A percentile compares a stretch with the other conserved stretches of the same genome.
These are phyloP conservation scores for Mucor plumbeus DNA, from an alignment of 371 early-diverging fungal genomes.

Conservation along the genomic window DNA sequence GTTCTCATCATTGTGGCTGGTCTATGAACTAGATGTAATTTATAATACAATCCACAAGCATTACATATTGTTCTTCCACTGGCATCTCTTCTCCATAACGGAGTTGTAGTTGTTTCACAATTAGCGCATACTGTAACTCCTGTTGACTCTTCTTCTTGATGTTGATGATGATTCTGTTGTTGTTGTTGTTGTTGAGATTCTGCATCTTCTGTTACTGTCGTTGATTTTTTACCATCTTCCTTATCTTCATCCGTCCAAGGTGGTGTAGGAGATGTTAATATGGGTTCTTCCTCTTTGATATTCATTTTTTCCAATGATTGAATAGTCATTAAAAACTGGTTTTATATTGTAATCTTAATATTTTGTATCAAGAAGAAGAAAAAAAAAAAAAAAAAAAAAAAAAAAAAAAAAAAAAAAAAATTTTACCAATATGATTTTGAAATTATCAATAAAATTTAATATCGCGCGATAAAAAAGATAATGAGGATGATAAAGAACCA, in stretches of 20 bases:
- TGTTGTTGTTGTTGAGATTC: neutral
- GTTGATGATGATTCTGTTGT: too few species aligned
- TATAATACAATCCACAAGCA: constrained; percentile 83
- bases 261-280: constrained; percentile 9
- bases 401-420: constrained; percentile 4
- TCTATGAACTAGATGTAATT: constrained; percentile 68
- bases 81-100: constrained; percentile 80
- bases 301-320: constrained; percentile 20
- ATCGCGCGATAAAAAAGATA: constrained; percentile 9
- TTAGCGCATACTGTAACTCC: constrained; percentile 62
- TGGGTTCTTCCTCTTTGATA: constrained; percentile 20
- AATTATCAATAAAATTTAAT: neutral
- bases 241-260: constrained; percentile 34
- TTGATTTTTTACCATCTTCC: neutral
- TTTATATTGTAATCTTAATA: neutral
- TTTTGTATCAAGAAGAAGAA: neutral
- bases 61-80: constrained; percentile 75
- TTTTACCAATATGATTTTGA: constrained; percentile 8
- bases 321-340: constrained; percentile 14
- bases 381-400: neutral
- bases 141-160: constrained; percentile 4
- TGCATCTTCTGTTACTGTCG: neutral
- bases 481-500: neutral
- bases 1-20: constrained; percentile 60
- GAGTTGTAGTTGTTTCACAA: constrained; percentile 76